A percentile compares a stretch with the other conserved stretches of the same genome.
Evolutionary conservation across 2,329 filamentous ascomycete species (phyloP).

Genomic region (Colletotrichum sp.): DNA sequence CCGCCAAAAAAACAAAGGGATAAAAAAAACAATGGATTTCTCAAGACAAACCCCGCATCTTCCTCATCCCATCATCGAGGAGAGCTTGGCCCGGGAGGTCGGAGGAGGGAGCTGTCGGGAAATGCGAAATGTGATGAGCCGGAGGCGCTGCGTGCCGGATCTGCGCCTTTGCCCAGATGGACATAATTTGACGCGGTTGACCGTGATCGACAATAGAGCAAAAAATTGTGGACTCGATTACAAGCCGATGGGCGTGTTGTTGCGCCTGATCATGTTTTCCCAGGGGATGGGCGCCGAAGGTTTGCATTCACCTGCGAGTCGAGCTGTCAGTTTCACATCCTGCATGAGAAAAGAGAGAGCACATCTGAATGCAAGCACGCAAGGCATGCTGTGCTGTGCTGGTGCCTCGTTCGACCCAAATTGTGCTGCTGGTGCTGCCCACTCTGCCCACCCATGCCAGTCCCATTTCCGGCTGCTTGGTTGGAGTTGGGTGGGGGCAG

Average conservation of each 20-base stretch:
- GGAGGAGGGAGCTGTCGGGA: not conserved
- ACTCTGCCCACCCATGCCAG: not conserved
- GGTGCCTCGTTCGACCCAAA: not conserved
- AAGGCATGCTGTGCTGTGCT: not conserved
- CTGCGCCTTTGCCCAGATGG: not conserved
- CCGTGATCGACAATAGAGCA: not conserved
- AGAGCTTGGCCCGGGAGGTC: not conserved
- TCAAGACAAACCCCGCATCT: not conserved
- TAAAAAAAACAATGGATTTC: not conserved
- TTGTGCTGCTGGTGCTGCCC: not conserved
- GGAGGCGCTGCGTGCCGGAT: not conserved
- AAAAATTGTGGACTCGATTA: not conserved
- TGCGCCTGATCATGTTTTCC: slow-evolving; percentile 41
- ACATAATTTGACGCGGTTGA: not conserved
- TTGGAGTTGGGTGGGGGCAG: not conserved
- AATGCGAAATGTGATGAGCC: slow-evolving; percentile 7
- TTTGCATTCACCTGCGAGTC: slow-evolving; percentile 38
- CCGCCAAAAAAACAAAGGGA: not conserved
- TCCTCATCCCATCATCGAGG: not conserved
- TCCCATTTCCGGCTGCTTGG: slow-evolving; percentile 11
- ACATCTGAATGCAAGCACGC: not conserved
- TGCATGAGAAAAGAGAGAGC: not conserved
- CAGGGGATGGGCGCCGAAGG: slow-evolving; percentile 37
- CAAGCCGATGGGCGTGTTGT: slow-evolving; percentile 28
- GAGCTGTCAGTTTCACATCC: not conserved